phyloP scores from a whole-genome alignment of 495 filamentous ascomycete genomes.

The Rhypophila decipiens region DNA sequence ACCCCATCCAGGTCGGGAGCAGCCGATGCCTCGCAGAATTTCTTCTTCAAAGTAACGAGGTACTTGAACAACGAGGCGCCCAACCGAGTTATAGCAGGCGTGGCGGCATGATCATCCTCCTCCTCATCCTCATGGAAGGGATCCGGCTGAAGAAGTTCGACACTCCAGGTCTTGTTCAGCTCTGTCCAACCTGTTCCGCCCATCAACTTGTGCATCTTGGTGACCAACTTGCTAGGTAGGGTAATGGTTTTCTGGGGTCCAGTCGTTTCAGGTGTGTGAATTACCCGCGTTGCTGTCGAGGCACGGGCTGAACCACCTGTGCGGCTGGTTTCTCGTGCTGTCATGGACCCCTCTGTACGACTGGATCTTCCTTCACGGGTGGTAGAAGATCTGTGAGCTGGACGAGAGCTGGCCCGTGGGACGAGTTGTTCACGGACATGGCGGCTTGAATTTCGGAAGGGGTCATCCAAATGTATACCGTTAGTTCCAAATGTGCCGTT shows the following conservation, averaged over 20 bases:
- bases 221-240: neutral
- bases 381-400: too few relatives aligned
- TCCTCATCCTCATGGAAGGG: neutral
- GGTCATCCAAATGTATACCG: too few relatives aligned
- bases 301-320: too few relatives aligned
- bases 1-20: neutral
- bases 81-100: neutral
- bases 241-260: neutral
- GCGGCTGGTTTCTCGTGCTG: too few relatives aligned
- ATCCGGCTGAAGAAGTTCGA: neutral
- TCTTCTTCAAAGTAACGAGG: neutral
- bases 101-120: neutral
- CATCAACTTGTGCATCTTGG: conserved; percentile 2
- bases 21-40: neutral
- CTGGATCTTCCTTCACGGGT: too few relatives aligned
- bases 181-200: conserved; percentile 7
- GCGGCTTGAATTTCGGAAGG: too few relatives aligned
- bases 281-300: too few relatives aligned
- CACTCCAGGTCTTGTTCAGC: conserved; percentile 1
- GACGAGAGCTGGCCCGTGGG: too few relatives aligned
- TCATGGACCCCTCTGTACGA: too few relatives aligned
- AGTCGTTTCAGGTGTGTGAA: neutral
- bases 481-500: too few relatives aligned
- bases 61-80: neutral
- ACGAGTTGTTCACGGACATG: too few relatives aligned